Conservation (phyloP, 768 basidiomycete species). For the Saitozyma sp. region DNA sequence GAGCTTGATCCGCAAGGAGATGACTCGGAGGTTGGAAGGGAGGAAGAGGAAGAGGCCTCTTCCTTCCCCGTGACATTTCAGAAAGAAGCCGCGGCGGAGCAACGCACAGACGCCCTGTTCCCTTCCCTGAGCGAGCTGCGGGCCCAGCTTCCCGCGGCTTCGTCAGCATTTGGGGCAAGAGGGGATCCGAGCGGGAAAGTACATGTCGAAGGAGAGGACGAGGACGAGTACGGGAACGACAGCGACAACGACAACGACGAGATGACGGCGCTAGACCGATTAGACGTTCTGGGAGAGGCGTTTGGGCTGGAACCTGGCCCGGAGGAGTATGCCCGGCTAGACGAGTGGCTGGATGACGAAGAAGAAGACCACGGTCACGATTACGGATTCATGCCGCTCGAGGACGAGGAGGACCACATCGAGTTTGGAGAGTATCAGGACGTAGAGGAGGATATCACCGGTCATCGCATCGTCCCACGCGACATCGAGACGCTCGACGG, state of each 20-base stretch:
- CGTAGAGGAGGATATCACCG: not conserved
- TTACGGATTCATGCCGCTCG: not conserved
- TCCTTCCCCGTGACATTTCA: no score
- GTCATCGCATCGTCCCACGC: not conserved
- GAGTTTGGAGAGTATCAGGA: not conserved
- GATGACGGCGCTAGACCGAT: conserved; percentile 8
- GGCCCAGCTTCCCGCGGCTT: no score
- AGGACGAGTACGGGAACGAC: not conserved
- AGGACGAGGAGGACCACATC: not conserved
- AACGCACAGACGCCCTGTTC: no score
- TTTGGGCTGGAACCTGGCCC: conserved; percentile 5
- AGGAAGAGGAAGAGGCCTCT: no score
- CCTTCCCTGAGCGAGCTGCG: no score
- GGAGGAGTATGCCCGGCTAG: conserved; percentile 39
- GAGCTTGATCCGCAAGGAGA: conserved; percentile 5
- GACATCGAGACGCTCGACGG: not conserved
- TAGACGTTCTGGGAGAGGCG: conserved; percentile 3
- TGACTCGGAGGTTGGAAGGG: not conserved
- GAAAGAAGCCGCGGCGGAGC: no score
- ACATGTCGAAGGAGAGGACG: not conserved
- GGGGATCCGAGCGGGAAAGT: not conserved
- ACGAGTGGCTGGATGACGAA: conserved; percentile 43
- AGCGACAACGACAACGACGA: conserved; percentile 1
- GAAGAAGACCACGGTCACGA: conserved; percentile 18
- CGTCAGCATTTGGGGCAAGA: not conserved